A percentile compares a stretch with the other conserved stretches of the same genome.
Evolutionary conservation across 345 rosid genomes (phyloP).

Genomic region (Murraya paniculata): DNA sequence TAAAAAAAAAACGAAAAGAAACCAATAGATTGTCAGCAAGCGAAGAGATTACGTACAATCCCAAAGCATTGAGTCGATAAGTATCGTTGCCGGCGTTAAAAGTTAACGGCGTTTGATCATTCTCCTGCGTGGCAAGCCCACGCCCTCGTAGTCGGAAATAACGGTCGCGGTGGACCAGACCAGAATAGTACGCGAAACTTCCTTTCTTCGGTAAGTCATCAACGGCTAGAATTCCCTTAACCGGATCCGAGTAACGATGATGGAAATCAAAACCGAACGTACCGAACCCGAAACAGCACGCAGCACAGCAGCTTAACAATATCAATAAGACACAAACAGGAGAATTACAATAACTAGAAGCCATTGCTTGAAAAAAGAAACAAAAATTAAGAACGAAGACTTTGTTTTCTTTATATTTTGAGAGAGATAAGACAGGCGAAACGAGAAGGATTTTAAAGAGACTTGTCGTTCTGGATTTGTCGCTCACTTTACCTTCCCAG

Average conservation of each 20-base stretch:
- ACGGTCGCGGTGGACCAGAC: conserved; percentile 73
- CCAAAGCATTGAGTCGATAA: conserved; percentile 39
- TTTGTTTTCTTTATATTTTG: not conserved
- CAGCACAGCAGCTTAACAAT: not conserved
- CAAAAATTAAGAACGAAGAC: not conserved
- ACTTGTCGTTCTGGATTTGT: not conserved
- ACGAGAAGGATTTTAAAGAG: not conserved
- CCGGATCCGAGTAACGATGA: conserved; percentile 84
- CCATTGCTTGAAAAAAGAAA: conserved; percentile 5
- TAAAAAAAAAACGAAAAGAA: not conserved
- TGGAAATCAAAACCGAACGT: conserved; percentile 75
- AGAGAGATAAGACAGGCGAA: not conserved
- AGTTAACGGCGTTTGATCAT: conserved; percentile 51
- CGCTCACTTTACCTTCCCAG: not conserved
- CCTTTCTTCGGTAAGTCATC: conserved; percentile 71
- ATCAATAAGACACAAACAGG: not conserved
- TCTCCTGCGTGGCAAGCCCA: conserved; percentile 38
- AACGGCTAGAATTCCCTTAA: conserved; percentile 48
- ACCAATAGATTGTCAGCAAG: not conserved
- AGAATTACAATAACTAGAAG: conserved; percentile 9
- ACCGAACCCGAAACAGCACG: conserved; percentile 36
- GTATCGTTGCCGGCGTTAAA: conserved; percentile 76
- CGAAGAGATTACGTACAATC: conserved; percentile 54
- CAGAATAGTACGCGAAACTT: conserved; percentile 54
- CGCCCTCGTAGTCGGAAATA: conserved; percentile 67